Evolutionary conservation across 2,329 filamentous ascomycete genomes (phyloP), one percentile per base, ranked within the genome.

Genomic region (Microsporum canis): DNA sequence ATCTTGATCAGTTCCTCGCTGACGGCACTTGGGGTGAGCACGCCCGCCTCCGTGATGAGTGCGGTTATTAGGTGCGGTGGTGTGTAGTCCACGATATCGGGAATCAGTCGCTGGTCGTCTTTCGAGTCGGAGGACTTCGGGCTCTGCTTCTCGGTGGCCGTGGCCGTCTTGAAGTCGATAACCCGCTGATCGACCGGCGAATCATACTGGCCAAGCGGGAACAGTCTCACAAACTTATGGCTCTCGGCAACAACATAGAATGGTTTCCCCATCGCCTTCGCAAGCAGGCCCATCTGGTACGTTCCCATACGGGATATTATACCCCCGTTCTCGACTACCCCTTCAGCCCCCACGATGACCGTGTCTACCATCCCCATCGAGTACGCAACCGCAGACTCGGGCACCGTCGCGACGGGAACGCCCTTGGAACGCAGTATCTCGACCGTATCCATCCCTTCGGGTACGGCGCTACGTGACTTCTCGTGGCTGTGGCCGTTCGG

Each of bases 221-320:
- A 94, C 60, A 94, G 81, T 68, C 91, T 83, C 53, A 95, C 90
- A 71, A 99, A 96, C 77, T 99, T 99, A 79, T 99, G 94, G 68
- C 89, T 95, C 78, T 99, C 94, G 0, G 88, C 88, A 3, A 94
- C 91, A 17, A 96, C 91, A 70, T 95, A 96, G 67, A 97, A 89
- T 0, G 88, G 88, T 64, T 89, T 86, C 43, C 86, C 84, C 63
- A 82, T 81, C 12, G 82, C 82, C 68, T 86, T 86, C 3, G 91
- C 91, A 59, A 96, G 78, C 66, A 90, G 78, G 1, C 89, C 91
- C 67, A 97, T 87, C 77, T 96, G 91, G 67, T 89, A 92, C 3
- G 84, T 87, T 31, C 92, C 92, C 76, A 97, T 83, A 57, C 91
- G 81, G 29, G 88, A 92, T 66, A 99, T 89, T 67, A 97, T 88